These are phyloP conservation scores for Bisporella sp. DNA, from an alignment of 2,329 filamentous ascomycete genomes.

Conservation along the genomic window DNA sequence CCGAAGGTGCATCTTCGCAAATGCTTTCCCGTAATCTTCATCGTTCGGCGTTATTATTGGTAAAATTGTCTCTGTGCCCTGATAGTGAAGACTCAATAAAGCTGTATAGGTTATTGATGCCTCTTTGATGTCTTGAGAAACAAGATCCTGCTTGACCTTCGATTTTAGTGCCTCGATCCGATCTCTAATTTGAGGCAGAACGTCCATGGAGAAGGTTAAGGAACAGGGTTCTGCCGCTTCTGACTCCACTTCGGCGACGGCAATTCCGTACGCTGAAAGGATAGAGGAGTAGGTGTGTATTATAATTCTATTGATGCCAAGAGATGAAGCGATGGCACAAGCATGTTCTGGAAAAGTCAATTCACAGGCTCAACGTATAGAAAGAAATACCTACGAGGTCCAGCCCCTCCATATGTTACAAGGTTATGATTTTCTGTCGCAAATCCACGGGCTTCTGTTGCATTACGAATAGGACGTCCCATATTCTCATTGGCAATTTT, in stretches of 20 bases:
- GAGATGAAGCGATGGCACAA: conserved; percentile 66
- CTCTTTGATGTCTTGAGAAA: too few species aligned
- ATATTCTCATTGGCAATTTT: conserved; percentile 87
- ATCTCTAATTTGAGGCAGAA: too few species aligned
- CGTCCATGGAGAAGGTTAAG: too few species aligned
- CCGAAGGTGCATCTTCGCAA: conserved; percentile 76
- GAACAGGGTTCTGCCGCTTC: too few species aligned
- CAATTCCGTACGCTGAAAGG: conserved; percentile 79
- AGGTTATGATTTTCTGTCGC: conserved; percentile 81
- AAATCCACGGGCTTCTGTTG: conserved; percentile 86
- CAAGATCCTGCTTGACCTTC: too few species aligned
- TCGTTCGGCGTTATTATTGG: conserved; percentile 72
- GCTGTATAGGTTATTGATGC: too few species aligned
- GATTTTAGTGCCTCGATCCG: too few species aligned
- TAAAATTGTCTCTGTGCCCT: conserved; percentile 78
- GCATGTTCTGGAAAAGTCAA: conserved; percentile 87
- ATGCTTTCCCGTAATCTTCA: conserved; percentile 62
- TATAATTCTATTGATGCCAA: conserved; percentile 80
- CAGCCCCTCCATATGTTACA: conserved; percentile 85
- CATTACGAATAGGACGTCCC: conserved; percentile 79
- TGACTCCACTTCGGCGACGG: too few species aligned
- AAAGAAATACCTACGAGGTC: conserved; percentile 26
- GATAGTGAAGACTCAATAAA: conserved; percentile 46
- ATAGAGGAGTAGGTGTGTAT: conserved; percentile 83
- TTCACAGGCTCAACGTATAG: conserved; percentile 50